phyloP scores from a whole-genome alignment of 1,284 basidiomycete species.

The Fomitopsis schrenkii region DNA sequence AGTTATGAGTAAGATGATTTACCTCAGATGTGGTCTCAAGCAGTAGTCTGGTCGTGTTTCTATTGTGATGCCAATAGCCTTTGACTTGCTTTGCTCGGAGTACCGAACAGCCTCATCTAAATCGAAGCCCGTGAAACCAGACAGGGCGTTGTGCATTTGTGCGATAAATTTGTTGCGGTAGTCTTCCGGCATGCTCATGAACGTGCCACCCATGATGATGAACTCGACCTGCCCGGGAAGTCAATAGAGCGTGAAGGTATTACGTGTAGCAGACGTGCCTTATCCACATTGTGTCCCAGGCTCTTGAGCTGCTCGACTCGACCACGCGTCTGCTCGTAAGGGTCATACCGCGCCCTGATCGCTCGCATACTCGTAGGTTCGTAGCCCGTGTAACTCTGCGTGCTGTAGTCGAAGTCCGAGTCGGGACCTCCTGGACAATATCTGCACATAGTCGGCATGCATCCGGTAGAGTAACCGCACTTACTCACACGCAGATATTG shows the following conservation, averaged over 20 bases:
- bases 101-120: slow-evolving; percentile 98
- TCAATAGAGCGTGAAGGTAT: background rate
- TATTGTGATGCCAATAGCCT: slow-evolving; percentile 99
- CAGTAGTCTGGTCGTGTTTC: slow-evolving; percentile 99
- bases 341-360: slow-evolving; percentile 96
- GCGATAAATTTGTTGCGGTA: slow-evolving; percentile 94
- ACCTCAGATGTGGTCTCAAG: slow-evolving; percentile 92
- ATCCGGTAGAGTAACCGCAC: background rate
- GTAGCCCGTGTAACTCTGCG: slow-evolving; percentile 96
- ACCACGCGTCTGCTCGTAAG: slow-evolving; percentile 95
- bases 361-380: slow-evolving; percentile 99
- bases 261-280: slow-evolving; percentile 45
- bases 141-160: slow-evolving; percentile 95
- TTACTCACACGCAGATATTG: slow-evolving; percentile 93
- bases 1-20: slow-evolving; percentile 9
- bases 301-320: slow-evolving; percentile 94
- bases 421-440: slow-evolving; percentile 99
- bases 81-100: slow-evolving; percentile 96
- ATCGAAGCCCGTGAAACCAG: slow-evolving; percentile 90
- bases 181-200: slow-evolving; percentile 98
- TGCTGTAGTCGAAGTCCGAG: slow-evolving; percentile 99
- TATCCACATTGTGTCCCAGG: slow-evolving; percentile 96
- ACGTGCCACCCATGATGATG: slow-evolving; percentile 99
- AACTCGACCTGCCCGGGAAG: slow-evolving; percentile 76
- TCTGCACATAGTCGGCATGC: slow-evolving; percentile 34